phyloP scores from a whole-genome alignment of 1,139 yeast genomes.

The Scheffersomyces illinoinensis region DNA sequence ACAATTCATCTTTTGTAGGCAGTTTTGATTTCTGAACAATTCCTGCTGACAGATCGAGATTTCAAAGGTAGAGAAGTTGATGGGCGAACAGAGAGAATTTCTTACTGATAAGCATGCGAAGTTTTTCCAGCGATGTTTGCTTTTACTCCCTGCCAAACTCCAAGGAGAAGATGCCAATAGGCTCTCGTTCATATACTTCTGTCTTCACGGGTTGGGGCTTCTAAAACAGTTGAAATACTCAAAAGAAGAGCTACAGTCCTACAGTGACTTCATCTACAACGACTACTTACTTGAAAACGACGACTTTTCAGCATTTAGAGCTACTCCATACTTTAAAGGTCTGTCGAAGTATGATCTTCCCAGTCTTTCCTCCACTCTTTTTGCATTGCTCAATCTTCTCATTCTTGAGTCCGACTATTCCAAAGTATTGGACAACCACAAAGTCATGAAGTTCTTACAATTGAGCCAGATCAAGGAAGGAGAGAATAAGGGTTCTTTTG shows the following conservation, averaged over 20 bases:
- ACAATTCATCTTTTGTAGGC: not conserved
- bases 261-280: constrained; percentile 49
- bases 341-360: constrained; percentile 64
- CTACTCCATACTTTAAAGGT: constrained; percentile 28
- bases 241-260: constrained; percentile 24
- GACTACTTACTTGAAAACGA: constrained; percentile 40
- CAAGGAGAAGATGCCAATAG: constrained; percentile 67
- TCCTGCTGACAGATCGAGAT: not conserved
- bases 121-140: constrained; percentile 52
- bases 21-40: not conserved
- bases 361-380: constrained; percentile 67
- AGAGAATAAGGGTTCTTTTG: constrained; percentile 51
- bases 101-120: constrained; percentile 41
- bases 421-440: constrained; percentile 38
- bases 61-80: not conserved
- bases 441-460: constrained; percentile 50
- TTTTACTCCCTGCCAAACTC: constrained; percentile 49
- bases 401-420: constrained; percentile 45
- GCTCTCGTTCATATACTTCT: constrained; percentile 64
- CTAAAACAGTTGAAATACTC: constrained; percentile 39
- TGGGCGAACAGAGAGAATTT: not conserved
- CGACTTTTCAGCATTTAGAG: constrained; percentile 29
- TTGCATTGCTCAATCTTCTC: constrained; percentile 55
- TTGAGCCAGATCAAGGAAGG: constrained; percentile 62
- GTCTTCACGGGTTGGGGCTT: constrained; percentile 61